Evolutionary conservation across 805 yeast species (phyloP), one percentile per base, ranked within the genome.

Genomic region (Metschnikowia sp.): DNA sequence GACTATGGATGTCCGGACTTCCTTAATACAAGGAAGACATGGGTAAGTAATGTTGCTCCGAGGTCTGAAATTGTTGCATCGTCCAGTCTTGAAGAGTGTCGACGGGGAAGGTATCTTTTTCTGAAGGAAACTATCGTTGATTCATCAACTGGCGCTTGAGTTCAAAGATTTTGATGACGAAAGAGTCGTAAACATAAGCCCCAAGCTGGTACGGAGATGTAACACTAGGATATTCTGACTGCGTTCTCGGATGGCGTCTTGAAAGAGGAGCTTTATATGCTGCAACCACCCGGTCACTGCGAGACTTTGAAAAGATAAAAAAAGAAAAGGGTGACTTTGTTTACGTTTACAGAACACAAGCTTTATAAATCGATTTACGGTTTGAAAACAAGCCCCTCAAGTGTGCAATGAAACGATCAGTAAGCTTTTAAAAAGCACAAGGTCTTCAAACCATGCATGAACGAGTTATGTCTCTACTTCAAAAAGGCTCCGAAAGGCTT

Each of bases 321-420:
- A 6, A 22, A n/a, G 28, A 29, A 12, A 36, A 26, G 11, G 12
- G 39, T 19, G 44, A 41, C n/a, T 35, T 13, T 15, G 15, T 15
- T 15, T 15, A 15, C 15, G 39, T 41, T 22, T 30, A 10, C 19
- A n/a, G n/a, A n/a, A n/a, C n/a, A n/a, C n/a, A 29, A 35, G 15
- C 12, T 41, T 1, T 2, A 41, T 35, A 35, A 29, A 15, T 41
- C 29, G 12, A 19, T 41, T 13, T 35, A 35, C 28, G 44, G 44
- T 11, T 39, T 39, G 42, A 39, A 39, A 19, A 19, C 36, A 39
- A 39, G 36, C 44, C 9, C 35, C 39, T 13, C 34, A n/a, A 26
- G 32, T 35, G 12, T 35, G 44, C 39, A 41, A 41, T 35, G 39
- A 35, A 22, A 34, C 39, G 8, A 15, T 41, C 34, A 34, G 26